Evolutionary conservation across 495 filamentous ascomycete species (phyloP).

Genomic region (Staphylotrichum longicolle): DNA sequence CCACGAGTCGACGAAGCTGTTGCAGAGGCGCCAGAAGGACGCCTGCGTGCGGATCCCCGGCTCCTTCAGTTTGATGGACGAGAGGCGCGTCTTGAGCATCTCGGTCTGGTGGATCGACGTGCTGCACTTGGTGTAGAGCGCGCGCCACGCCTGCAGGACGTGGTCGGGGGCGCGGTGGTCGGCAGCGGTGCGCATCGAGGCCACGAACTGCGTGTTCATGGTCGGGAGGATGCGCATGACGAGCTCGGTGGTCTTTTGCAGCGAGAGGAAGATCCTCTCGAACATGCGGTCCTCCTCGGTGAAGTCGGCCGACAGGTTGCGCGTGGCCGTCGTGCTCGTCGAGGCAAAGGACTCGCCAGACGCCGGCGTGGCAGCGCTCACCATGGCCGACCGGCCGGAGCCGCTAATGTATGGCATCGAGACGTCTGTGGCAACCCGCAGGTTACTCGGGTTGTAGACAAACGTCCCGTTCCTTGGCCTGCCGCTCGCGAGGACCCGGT

Average conservation of each 20-base stretch:
- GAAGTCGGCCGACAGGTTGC: slow-evolving; percentile 52
- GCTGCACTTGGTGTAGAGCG: slow-evolving; percentile 63
- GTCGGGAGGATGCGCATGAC: slow-evolving; percentile 64
- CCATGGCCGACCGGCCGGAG: slow-evolving; percentile 45
- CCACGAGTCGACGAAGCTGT: slow-evolving; percentile 71
- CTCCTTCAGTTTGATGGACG: slow-evolving; percentile 80
- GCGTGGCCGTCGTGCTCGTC: slow-evolving; percentile 46
- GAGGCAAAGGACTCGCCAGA: slow-evolving; percentile 76
- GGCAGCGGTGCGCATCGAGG: slow-evolving; percentile 45
- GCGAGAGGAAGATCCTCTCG: slow-evolving; percentile 71
- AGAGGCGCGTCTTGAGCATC: slow-evolving; percentile 65
- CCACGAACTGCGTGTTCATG: slow-evolving; percentile 60
- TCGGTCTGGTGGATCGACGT: slow-evolving; percentile 65
- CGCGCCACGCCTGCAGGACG: slow-evolving; percentile 63
- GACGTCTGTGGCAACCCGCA: slow-evolving; percentile 53
- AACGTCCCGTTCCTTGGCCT: slow-evolving; percentile 62
- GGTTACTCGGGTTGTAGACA: slow-evolving; percentile 57
- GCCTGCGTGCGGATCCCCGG: slow-evolving; percentile 70
- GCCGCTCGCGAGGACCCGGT: slow-evolving; percentile 48
- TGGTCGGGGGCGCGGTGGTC: slow-evolving; percentile 45
- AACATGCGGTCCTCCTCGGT: slow-evolving; percentile 75
- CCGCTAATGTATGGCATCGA: slow-evolving; percentile 43
- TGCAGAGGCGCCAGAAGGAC: slow-evolving; percentile 81
- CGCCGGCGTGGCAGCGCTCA: slow-evolving; percentile 63
- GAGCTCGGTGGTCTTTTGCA: slow-evolving; percentile 64